These are phyloP conservation scores for Neofusicoccum parvum DNA, from an alignment of 2,329 filamentous ascomycete genomes.

Conservation along the genomic window DNA sequence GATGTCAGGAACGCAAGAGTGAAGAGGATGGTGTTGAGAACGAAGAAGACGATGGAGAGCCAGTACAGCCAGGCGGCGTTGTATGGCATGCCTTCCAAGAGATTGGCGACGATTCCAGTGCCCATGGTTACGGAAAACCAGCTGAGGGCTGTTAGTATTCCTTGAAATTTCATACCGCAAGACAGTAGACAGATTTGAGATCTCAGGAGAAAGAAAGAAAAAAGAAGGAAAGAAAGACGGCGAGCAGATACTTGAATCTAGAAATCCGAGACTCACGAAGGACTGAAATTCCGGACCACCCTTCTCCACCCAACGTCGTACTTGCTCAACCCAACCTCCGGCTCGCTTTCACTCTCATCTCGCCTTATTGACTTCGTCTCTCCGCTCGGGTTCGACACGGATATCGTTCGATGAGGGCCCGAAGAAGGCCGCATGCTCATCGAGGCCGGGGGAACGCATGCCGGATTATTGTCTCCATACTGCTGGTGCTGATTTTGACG, in stretches of 20 bases:
- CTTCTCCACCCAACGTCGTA: conserved; percentile 33
- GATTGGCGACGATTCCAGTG: conserved; percentile 65
- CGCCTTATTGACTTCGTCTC: not conserved
- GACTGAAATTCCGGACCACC: conserved; percentile 40
- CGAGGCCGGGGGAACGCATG: conserved; percentile 12
- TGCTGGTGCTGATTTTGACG: not conserved
- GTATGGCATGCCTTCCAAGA: conserved; percentile 63
- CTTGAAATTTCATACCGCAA: not conserved
- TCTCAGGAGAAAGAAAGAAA: no score
- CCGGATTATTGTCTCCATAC: conserved; percentile 8
- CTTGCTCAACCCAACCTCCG: not conserved
- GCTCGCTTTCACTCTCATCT: not conserved
- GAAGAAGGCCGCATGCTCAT: not conserved
- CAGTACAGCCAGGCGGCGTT: conserved; percentile 57
- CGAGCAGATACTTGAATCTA: not conserved
- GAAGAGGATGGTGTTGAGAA: conserved; percentile 60
- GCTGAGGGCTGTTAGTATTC: not conserved
- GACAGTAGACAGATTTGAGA: no score
- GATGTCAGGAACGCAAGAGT: conserved; percentile 54
- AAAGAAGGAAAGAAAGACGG: not conserved
- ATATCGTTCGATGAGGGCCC: not conserved
- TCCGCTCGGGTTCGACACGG: not conserved
- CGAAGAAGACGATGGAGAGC: conserved; percentile 61
- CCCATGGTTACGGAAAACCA: conserved; percentile 51
- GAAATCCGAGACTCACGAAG: conserved; percentile 25